Evolutionary conservation across 495 filamentous ascomycete species (phyloP).

Genomic region (Trichoderma parareesei): DNA sequence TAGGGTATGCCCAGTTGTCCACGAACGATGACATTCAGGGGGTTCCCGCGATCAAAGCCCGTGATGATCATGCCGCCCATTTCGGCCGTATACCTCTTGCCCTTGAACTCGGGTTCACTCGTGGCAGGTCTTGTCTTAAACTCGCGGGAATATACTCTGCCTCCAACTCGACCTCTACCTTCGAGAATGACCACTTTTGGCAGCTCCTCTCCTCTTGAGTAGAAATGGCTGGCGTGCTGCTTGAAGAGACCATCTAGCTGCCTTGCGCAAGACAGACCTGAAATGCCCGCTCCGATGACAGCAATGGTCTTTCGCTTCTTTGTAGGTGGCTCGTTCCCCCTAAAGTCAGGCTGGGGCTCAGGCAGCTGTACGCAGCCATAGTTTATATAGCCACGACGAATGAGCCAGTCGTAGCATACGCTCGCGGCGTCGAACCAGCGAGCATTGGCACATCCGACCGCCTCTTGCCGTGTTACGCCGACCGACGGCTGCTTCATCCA

Average conservation of each 20-base stretch:
- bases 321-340: conserved; percentile 16
- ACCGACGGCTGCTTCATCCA: conserved; percentile 90
- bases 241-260: conserved; percentile 78
- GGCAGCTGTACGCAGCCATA: conserved; percentile 72
- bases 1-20: conserved; percentile 85
- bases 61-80: conserved; percentile 97
- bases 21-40: conserved; percentile 79
- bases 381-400: conserved; percentile 91
- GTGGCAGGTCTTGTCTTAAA: conserved; percentile 39
- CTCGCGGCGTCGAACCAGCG: conserved; percentile 87
- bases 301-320: conserved; percentile 62
- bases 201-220: conserved; percentile 49
- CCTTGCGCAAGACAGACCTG: conserved; percentile 83
- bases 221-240: conserved; percentile 63
- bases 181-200: conserved; percentile 80
- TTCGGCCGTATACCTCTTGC: conserved; percentile 75
- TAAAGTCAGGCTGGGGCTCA: conserved; percentile 24
- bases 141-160: conserved; percentile 86
- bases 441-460: conserved; percentile 81
- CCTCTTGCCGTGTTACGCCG: conserved; percentile 78
- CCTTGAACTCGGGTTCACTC: conserved; percentile 30
- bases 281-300: conserved; percentile 89
- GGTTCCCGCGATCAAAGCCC: conserved; percentile 92
- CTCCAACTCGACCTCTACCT: conserved; percentile 81
- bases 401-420: conserved; percentile 86